Conservation (phyloP, 257 asterid species). For the Solanum ossicruentum region DNA sequence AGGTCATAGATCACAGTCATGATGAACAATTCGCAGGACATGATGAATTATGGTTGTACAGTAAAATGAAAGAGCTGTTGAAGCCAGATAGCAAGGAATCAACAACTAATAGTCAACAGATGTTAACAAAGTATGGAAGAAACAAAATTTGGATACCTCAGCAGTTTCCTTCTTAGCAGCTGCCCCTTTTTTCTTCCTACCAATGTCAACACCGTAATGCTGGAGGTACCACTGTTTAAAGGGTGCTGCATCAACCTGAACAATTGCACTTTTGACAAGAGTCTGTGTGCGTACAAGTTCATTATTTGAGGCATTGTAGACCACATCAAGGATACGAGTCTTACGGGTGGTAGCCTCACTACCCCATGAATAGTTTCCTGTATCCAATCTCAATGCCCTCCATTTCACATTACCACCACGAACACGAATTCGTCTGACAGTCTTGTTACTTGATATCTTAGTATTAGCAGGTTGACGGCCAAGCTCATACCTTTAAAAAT, state of each 20-base stretch:
- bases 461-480: constrained; percentile 41
- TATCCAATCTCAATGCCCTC: constrained; percentile 37
- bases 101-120: background rate
- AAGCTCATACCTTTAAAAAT: constrained; percentile 22
- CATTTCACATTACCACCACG: constrained; percentile 46
- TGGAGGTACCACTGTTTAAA: constrained; percentile 36
- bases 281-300: constrained; percentile 39
- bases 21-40: background rate
- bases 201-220: constrained; percentile 28
- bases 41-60: background rate
- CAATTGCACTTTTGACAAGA: constrained; percentile 31
- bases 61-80: background rate
- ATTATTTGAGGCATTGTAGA: constrained; percentile 32
- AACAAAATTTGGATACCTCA: constrained; percentile 10
- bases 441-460: constrained; percentile 15
- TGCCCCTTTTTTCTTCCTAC: constrained; percentile 24
- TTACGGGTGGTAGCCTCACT: constrained; percentile 33
- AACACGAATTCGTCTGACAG: constrained; percentile 30
- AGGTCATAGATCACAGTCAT: background rate
- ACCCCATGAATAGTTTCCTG: constrained; percentile 30
- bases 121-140: background rate
- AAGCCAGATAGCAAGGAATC: background rate
- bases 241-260: constrained; percentile 38
- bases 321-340: constrained; percentile 31
- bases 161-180: constrained; percentile 17